These are phyloP conservation scores for Aspergillus ruber DNA, from an alignment of 2,329 filamentous ascomycete genomes.

Conservation along the genomic window DNA sequence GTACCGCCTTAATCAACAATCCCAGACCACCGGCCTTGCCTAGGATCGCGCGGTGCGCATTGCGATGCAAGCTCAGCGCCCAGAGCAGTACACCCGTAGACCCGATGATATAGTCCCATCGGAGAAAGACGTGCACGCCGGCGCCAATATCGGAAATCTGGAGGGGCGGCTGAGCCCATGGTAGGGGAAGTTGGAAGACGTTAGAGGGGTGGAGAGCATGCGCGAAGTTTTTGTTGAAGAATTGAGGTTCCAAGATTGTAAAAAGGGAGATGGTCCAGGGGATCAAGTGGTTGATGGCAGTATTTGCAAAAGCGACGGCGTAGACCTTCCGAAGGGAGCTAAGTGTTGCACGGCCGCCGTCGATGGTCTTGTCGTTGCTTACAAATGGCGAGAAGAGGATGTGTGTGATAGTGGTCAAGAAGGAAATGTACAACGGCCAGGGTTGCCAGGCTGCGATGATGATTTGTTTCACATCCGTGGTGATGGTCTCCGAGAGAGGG, in stretches of 20 bases:
- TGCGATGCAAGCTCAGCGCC: slow-evolving; percentile 34
- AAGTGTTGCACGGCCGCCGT: slow-evolving; percentile 20
- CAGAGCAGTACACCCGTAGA: slow-evolving; percentile 40
- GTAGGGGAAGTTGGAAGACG: slow-evolving; percentile 33
- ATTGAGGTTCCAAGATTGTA: slow-evolving; percentile 28
- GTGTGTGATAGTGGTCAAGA: slow-evolving; percentile 31
- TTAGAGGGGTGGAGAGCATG: slow-evolving; percentile 31
- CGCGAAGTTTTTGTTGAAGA: slow-evolving; percentile 28
- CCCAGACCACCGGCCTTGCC: slow-evolving; percentile 18
- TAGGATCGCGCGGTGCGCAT: slow-evolving; percentile 22
- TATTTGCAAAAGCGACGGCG: slow-evolving; percentile 35
- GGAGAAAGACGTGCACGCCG: slow-evolving; percentile 41
- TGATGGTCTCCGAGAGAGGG: slow-evolving; percentile 34
- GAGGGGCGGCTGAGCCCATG: slow-evolving; percentile 23
- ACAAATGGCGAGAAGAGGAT: slow-evolving; percentile 18
- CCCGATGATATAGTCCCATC: slow-evolving; percentile 46
- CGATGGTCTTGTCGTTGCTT: slow-evolving; percentile 14
- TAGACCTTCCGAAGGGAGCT: slow-evolving; percentile 35
- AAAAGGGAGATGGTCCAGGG: slow-evolving; percentile 36
- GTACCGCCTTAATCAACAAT: slow-evolving; percentile 28
- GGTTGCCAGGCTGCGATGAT: slow-evolving; percentile 47
- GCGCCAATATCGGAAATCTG: slow-evolving; percentile 30
- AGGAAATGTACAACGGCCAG: slow-evolving; percentile 43
- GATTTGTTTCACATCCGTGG: slow-evolving; percentile 40
- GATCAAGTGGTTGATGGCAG: slow-evolving; percentile 36